Evolutionary conservation across 345 rosid species (phyloP), one percentile per base, ranked within the genome.

Genomic region (Aquilaria yunnanensis): DNA sequence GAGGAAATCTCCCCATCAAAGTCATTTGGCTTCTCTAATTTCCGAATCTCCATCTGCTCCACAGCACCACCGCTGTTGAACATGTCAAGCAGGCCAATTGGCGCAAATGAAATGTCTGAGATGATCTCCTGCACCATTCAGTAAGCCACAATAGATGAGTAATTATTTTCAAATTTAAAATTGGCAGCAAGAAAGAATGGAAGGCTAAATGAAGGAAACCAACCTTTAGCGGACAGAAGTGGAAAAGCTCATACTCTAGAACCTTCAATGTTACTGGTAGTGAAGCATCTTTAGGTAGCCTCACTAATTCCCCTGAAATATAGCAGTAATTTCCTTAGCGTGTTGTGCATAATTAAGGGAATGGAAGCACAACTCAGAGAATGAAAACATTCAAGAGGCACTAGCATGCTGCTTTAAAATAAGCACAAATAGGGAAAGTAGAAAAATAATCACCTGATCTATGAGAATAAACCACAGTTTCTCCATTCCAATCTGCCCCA

Each of bases 171-270:
- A 9, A 29, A 57, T 41, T n/a, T 49, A 32, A 1, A 47, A 10
- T 11, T 37, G 6, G 29, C 14, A 47, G 30, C 51, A 31, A 31
- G 31, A 49, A 50, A 45, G 10, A 12, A 64, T 1, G 46, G 3
- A 56, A 29, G 51, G 6, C 2, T n/a, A 23, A 37, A 9, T 2
- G 2, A 54, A 37, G 62, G 48, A 70, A 54, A 43, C 66, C 63
- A 50, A 86, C 98, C 86, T 86, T 75, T 46, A 93, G 58, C 0
- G 97, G 98, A 70, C 84, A 86, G 73, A 94, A 66, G 69, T 90
- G 96, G 89, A 82, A 94, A 48, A 94, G 78, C 69, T 94, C 96
- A 23, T 94, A 94, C 65, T 94, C 95, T 0, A 94, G 91, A 61
- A 78, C 90, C 73, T 85, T 64, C 46, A 94, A 84, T 0, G 96